A percentile compares a stretch with the other conserved stretches of the same genome.
These are phyloP conservation scores for Torulaspora gathmanii DNA, from an alignment of 805 yeast genomes.

Conservation along the genomic window DNA sequence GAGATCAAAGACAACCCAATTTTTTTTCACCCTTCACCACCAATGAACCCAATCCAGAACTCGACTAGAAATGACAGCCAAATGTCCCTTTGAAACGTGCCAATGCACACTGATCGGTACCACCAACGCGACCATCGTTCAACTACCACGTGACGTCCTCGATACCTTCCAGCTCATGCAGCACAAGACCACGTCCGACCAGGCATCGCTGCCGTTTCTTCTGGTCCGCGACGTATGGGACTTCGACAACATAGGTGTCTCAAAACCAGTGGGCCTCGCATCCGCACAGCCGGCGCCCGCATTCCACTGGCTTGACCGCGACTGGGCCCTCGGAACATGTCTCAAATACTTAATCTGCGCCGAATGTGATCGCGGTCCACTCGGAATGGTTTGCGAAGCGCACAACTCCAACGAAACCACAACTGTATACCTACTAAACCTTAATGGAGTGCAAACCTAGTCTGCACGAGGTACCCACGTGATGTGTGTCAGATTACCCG, in stretches of 20 bases:
- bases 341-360: conserved; percentile 61
- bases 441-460: too few species aligned
- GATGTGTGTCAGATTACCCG: conserved; percentile 8
- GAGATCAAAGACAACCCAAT: not conserved
- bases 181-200: not conserved
- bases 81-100: conserved; percentile 29
- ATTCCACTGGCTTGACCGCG: conserved; percentile 21
- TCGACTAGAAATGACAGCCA: conserved; percentile 13
- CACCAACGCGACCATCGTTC: conserved; percentile 8
- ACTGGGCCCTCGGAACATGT: conserved; percentile 34
- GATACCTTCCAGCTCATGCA: conserved; percentile 25
- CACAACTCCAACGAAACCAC: conserved; percentile 11
- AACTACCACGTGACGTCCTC: conserved; percentile 12
- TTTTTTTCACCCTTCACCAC: not conserved
- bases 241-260: conserved; percentile 75
- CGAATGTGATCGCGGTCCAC: conserved; percentile 73
- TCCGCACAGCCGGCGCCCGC: conserved; percentile 15
- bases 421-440: conserved; percentile 40
- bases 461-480: not conserved
- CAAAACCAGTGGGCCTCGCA: conserved; percentile 38
- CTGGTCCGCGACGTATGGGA: conserved; percentile 63
- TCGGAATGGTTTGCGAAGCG: conserved; percentile 57
- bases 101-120: conserved; percentile 18
- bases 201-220: conserved; percentile 34
- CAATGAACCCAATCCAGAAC: not conserved